These are phyloP conservation scores for Penicillium sp. DNA, from an alignment of 2,329 filamentous ascomycete species.

Conservation along the genomic window DNA sequence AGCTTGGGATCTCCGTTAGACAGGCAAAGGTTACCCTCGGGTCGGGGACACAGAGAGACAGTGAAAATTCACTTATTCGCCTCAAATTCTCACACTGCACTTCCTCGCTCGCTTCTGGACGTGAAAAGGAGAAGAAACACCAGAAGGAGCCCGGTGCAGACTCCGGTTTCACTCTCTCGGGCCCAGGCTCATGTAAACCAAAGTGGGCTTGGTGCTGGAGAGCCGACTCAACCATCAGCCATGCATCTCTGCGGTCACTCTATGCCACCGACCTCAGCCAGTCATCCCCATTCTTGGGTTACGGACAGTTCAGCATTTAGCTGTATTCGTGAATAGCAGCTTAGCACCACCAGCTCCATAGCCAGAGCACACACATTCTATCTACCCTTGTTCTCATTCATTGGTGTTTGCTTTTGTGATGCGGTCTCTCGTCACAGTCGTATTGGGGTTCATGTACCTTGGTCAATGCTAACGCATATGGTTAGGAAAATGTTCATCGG, in stretches of 20 bases:
- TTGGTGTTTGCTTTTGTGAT: no score
- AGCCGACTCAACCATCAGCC: no score
- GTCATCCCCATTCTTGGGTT: background rate
- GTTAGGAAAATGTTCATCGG: constrained; percentile 99
- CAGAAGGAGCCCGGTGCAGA: constrained; percentile 7
- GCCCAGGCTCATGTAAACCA: constrained; percentile 24
- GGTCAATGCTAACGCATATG: constrained; percentile 34
- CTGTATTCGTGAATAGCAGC: constrained; percentile 25
- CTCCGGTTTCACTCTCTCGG: constrained; percentile 2
- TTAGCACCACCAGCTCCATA: constrained; percentile 18
- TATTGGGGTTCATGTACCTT: constrained; percentile 3
- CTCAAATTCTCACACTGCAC: constrained; percentile 32
- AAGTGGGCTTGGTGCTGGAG: constrained; percentile 6
- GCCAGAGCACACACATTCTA: no score
- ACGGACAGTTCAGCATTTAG: constrained; percentile 11
- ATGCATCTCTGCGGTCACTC: no score
- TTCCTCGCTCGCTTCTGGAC: constrained; percentile 23
- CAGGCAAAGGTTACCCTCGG: constrained; percentile 47
- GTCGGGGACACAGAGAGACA: constrained; percentile 28
- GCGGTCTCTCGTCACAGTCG: background rate
- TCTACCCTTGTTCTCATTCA: no score
- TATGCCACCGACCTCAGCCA: constrained; percentile 1
- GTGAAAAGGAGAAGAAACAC: background rate
- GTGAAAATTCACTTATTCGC: constrained; percentile 41
- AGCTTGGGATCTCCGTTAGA: constrained; percentile 71